Base-by-base conservation (phyloP, 1,139 yeast species). In the Debaryomycetaceae sp. region DNA sequence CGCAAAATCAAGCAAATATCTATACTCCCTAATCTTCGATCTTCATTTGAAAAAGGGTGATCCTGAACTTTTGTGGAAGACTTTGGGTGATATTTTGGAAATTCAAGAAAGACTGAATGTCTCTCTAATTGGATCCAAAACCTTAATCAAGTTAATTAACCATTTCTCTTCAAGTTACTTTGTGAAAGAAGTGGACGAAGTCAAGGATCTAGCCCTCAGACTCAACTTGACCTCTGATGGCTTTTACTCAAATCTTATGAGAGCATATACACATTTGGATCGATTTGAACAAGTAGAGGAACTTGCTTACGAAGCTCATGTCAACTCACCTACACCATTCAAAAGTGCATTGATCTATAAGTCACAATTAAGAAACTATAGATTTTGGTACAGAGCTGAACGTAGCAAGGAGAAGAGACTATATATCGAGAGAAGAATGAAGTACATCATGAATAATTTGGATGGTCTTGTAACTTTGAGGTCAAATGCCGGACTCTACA, bases 1-100 rank as follows among this genome's bases (percentile, higher is more conserved):
- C 57, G 63, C 13, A 56, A 62, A 42, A 65, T 63, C 54, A 2
- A 58, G 70, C 5, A 48, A 71, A 0, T 55, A 58, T 11, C 60
- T 79, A 0, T 76, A 75, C 48, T 62, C 69, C 3, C 57, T 75
- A 9, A 61, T 80, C 53, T 60, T 81, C 36, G 58, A 62, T 24
- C 63, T 70, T 0, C 60, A 72, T 39, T 61, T 76, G n/a, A 67
- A 66, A 13, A 50, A 70, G 4, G 61, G 66, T 38, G 71, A 75
- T 46, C 52, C 69, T 14, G 58, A 59, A 3, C 59, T 66, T 3
- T 74, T 80, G 1, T 59, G 80, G 50, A 58, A 58, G n/a, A 60
- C 77, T 13, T 55, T 83, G 34, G 63, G 68, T 27, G 59, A 58
- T n/a, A 58, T 78, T 43, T 36, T 62, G 5, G 45, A 49, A 5